These are phyloP conservation scores for Pichia eremophila DNA, from an alignment of 805 yeast genomes.

Conservation along the genomic window DNA sequence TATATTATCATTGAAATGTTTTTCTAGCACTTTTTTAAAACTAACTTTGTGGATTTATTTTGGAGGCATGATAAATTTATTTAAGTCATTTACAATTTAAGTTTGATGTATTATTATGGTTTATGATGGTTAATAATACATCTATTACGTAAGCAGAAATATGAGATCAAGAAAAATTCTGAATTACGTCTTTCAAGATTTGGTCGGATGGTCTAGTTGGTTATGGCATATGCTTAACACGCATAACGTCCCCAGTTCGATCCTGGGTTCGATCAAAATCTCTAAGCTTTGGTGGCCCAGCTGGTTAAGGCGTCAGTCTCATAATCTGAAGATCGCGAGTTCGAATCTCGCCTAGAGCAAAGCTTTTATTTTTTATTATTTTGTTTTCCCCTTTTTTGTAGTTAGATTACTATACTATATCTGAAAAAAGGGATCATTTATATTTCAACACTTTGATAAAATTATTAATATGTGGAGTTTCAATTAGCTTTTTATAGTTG, in stretches of 20 bases:
- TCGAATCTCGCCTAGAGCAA: slow-evolving; percentile 33
- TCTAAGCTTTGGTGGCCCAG: slow-evolving; percentile 30
- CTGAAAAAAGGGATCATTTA: too few species aligned
- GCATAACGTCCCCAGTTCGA: slow-evolving; percentile 99
- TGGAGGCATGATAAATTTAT: too few species aligned
- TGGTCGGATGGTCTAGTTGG: slow-evolving; percentile 99
- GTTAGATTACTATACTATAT: too few species aligned
- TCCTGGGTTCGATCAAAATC: slow-evolving; percentile 95
- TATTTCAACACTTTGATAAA: too few species aligned
- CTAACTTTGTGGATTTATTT: too few species aligned
- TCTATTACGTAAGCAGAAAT: too few species aligned
- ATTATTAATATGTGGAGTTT: too few species aligned
- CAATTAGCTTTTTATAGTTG: neutral
- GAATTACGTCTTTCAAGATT: neutral
- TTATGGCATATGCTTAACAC: slow-evolving; percentile 99
- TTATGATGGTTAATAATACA: too few species aligned
- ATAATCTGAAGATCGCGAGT: slow-evolving; percentile 34
- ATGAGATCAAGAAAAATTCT: neutral
- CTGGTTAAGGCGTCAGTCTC: slow-evolving; percentile 33
- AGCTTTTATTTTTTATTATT: neutral
- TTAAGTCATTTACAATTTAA: too few species aligned
- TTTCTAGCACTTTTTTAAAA: too few species aligned
- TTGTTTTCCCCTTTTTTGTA: neutral
- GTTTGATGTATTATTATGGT: too few species aligned
- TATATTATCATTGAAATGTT: too few species aligned